phyloP scores from a whole-genome alignment of 345 rosid genomes.

The Citrus sp. region DNA sequence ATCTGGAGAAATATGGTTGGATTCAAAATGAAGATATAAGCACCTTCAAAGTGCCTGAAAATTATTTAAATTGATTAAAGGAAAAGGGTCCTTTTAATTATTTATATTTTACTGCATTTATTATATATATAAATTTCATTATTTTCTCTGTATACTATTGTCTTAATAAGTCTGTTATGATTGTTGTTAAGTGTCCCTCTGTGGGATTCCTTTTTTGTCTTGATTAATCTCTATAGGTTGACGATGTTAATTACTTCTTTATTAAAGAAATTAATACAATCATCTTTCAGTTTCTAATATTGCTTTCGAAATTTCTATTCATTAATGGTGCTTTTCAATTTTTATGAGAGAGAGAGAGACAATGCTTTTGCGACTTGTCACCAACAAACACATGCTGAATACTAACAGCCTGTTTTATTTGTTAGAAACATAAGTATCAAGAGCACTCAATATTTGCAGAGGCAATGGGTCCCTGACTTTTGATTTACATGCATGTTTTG shows the following conservation, averaged over 20 bases:
- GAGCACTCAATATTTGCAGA: not conserved
- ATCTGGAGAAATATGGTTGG: constrained; percentile 88
- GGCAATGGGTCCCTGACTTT: not conserved
- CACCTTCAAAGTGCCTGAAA: constrained; percentile 50
- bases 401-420: not conserved
- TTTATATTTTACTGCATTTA: not conserved
- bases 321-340: not conserved
- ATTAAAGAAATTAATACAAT: not conserved
- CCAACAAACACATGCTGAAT: not conserved
- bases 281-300: not conserved
- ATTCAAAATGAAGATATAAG: constrained; percentile 61
- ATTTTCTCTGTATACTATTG: not conserved
- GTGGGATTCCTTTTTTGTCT: constrained; percentile 11
- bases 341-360: not conserved
- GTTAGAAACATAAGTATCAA: not conserved
- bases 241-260: not conserved
- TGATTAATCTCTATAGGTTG: not conserved
- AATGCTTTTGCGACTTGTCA: not conserved
- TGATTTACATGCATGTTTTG: not conserved
- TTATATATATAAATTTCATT: not conserved
- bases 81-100: not conserved
- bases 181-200: constrained; percentile 19
- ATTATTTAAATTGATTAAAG: not conserved
- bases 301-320: not conserved
- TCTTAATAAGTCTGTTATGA: not conserved